Percentiles rank a stretch among this genome's conserved stretches.
phyloP scores from a whole-genome alignment of 2,329 filamentous ascomycete genomes.

The Rugonectria rugulosa region DNA sequence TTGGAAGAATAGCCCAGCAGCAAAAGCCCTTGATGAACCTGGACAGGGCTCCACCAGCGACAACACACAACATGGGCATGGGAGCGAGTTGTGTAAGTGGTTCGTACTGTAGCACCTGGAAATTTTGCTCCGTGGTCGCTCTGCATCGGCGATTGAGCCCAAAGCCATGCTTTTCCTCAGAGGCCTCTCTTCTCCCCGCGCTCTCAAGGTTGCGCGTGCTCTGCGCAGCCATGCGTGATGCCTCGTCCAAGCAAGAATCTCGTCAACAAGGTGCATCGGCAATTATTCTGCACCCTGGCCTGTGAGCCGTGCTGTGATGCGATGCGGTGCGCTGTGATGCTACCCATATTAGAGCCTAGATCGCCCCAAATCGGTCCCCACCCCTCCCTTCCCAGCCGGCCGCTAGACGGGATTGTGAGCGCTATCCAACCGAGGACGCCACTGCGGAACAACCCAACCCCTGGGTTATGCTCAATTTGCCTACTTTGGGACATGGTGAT shows the following conservation, averaged over 20 bases:
- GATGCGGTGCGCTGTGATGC: slow-evolving; percentile 8
- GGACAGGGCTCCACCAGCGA: slow-evolving; percentile 17
- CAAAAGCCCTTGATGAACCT: slow-evolving; percentile 13
- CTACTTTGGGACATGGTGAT: too few relatives aligned
- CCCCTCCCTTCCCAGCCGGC: slow-evolving; percentile 12
- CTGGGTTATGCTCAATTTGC: not conserved
- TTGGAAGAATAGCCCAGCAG: slow-evolving; percentile 14
- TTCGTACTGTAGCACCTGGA: slow-evolving; percentile 4
- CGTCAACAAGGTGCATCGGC: slow-evolving; percentile 9
- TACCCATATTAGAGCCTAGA: slow-evolving; percentile 9
- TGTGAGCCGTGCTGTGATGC: not conserved
- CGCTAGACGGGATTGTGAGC: slow-evolving; percentile 15
- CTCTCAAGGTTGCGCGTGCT: not conserved
- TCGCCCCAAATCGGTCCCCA: slow-evolving; percentile 17
- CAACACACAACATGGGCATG: slow-evolving; percentile 11
- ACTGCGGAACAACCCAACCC: slow-evolving; percentile 1
- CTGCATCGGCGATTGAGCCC: not conserved
- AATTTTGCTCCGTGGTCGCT: not conserved
- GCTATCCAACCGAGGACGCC: not conserved
- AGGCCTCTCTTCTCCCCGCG: not conserved
- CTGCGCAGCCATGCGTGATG: slow-evolving; percentile 1
- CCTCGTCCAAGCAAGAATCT: not conserved
- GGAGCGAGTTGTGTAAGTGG: slow-evolving; percentile 16
- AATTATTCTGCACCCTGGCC: not conserved
- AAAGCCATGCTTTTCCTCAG: not conserved